A percentile compares a stretch with the other conserved stretches of the same genome.
Evolutionary conservation across 2,329 filamentous ascomycete genomes (phyloP).

Genomic region (Fusarium irregulare): DNA sequence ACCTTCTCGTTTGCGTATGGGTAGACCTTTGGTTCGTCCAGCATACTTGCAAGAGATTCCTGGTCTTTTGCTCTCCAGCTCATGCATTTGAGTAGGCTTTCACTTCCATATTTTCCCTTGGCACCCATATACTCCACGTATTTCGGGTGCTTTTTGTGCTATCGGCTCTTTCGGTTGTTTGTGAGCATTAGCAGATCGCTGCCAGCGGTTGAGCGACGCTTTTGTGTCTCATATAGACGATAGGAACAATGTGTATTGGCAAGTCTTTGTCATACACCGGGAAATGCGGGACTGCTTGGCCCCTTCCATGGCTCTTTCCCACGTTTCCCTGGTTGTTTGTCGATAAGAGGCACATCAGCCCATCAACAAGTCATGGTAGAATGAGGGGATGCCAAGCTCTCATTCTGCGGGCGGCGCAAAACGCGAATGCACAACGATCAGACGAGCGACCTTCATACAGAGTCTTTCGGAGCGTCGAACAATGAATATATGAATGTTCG

Average conservation of each 20-base stretch:
- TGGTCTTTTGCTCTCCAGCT: background rate
- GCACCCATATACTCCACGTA: background rate
- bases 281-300: background rate
- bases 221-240: background rate
- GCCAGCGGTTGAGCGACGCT: background rate
- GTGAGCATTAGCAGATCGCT: background rate
- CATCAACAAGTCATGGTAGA: background rate
- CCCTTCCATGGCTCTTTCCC: background rate
- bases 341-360: background rate
- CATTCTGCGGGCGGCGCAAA: background rate
- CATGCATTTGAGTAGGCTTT: background rate
- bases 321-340: background rate
- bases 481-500: background rate
- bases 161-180: background rate
- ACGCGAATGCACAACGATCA: background rate
- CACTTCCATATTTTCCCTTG: background rate
- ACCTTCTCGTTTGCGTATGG: slow-evolving; percentile 2
- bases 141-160: background rate
- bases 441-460: background rate
- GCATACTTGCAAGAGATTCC: background rate
- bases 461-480: background rate
- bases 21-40: background rate
- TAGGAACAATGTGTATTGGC: background rate
- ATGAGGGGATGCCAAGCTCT: background rate
- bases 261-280: background rate